Base-by-base conservation (phyloP, 73 alveolate species). In the Paramecium pentaurelia region DNA sequence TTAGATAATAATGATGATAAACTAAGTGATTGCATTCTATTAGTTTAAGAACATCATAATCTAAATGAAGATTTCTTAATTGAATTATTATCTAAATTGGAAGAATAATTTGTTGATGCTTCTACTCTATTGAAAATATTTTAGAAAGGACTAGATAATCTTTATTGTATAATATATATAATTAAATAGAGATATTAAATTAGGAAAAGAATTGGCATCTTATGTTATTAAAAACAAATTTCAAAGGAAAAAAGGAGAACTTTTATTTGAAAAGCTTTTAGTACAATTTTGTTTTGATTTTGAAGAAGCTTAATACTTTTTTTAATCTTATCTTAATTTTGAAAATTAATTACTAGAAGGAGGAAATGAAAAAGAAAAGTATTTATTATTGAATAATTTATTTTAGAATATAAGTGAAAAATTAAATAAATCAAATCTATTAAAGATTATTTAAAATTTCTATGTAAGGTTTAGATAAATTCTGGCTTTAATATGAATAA, bases 211-310 rank as follows among this genome's bases (percentile, higher is more conserved):
- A 73, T 73, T 73, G 16, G 58, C 60, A 37, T 42, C 27, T 37
- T 73, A 37, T n/a, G 11, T 73, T 6, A n/a, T 18, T 73, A 73
- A 32, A 73, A 37, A 73, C 18, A 73, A 37, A 37, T 32, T 40
- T 37, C 87, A 54, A 37, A 40, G 47, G 16, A 73, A 73, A 8
- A 73, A 25, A 37, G 87, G 87, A 38, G 87, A 73, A 37, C 18
- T 73, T 14, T 34, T 73, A 37, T 73, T 16, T 73, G 87, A 73
- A 40, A 73, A 73, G 16, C 47, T 73, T 10, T 36, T 73, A 73
- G 40, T 36, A 2, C 60, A 73, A 38, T 73, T 73, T 73, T 73
- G 87, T 37, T 73, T 36, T 73, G 87, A 73, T 37, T 73, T 73
- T 73, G 10, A 37, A 22, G 34, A 32, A 18, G 25, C 59, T 14